Conservation (phyloP, 2,329 filamentous ascomycete genomes). For the Ophiostoma quercus region DNA sequence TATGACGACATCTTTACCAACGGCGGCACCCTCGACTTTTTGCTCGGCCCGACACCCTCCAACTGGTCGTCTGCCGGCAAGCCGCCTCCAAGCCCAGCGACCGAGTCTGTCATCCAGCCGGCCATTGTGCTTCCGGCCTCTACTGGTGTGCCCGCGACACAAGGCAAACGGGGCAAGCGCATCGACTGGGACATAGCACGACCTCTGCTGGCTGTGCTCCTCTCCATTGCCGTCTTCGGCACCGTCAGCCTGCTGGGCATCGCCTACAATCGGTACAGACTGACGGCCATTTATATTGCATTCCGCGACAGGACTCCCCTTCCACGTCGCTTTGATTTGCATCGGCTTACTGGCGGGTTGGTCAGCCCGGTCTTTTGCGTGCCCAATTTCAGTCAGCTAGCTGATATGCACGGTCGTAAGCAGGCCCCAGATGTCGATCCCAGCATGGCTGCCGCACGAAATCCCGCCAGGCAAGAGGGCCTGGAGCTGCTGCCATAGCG, state of each 20-base stretch:
- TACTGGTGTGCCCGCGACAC: not conserved
- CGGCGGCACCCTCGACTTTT: not conserved
- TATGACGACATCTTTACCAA: not conserved
- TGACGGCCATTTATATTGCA: not conserved
- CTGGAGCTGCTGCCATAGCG: too few relatives aligned
- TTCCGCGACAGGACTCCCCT: not conserved
- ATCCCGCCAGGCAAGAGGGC: too few relatives aligned
- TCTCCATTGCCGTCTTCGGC: not conserved
- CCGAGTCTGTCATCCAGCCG: not conserved
- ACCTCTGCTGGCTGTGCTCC: not conserved
- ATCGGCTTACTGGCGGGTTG: not conserved
- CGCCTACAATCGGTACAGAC: not conserved
- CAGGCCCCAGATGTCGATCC: too few relatives aligned
- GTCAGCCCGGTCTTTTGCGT: too few relatives aligned
- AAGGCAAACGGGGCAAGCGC: not conserved
- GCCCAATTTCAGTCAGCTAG: too few relatives aligned
- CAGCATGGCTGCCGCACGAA: too few relatives aligned
- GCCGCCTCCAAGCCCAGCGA: not conserved
- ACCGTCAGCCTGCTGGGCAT: not conserved
- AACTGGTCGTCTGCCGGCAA: conserved; percentile 1
- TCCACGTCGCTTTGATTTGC: not conserved
- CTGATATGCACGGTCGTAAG: too few relatives aligned
- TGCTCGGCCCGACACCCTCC: not conserved
- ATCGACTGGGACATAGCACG: not conserved
- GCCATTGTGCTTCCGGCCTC: not conserved